Conservation (phyloP, 2,329 filamentous ascomycete genomes). For the Hyphodiscus sp. region DNA sequence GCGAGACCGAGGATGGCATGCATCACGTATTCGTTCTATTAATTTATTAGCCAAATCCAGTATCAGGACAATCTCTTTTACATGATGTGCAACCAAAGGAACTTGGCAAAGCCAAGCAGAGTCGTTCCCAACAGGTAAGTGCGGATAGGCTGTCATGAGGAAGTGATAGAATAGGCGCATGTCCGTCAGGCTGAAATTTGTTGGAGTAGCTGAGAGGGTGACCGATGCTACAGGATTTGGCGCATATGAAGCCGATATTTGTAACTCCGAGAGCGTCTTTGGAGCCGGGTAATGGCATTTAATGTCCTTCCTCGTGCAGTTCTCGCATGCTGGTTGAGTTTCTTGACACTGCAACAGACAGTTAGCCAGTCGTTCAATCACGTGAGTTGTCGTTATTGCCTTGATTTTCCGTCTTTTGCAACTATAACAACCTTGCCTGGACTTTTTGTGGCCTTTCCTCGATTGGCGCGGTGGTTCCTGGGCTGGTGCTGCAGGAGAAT, state of each 20-base stretch:
- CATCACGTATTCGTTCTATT: constrained; percentile 59
- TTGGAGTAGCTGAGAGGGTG: constrained; percentile 39
- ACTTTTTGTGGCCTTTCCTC: neutral
- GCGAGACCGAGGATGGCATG: constrained; percentile 63
- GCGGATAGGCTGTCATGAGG: constrained; percentile 53
- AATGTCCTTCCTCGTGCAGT: neutral
- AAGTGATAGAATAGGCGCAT: constrained; percentile 68
- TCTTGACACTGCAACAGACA: neutral
- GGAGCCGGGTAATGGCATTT: neutral
- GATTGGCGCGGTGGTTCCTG: neutral
- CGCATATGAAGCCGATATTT: neutral
- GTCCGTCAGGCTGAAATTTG: constrained; percentile 53
- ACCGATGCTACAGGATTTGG: neutral
- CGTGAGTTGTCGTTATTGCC: neutral
- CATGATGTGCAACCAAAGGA: constrained; percentile 60
- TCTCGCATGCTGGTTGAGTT: neutral
- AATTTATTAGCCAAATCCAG: constrained; percentile 1
- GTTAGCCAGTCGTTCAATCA: neutral
- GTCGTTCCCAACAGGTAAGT: constrained; percentile 59
- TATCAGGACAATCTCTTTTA: constrained; percentile 31
- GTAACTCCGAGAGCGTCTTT: neutral
- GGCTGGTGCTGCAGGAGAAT: neutral
- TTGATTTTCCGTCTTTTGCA: neutral
- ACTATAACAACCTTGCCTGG: neutral
- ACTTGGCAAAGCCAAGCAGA: constrained; percentile 61